phyloP scores from a whole-genome alignment of 2,329 filamentous ascomycete species.

The Verticillium isaacii region DNA sequence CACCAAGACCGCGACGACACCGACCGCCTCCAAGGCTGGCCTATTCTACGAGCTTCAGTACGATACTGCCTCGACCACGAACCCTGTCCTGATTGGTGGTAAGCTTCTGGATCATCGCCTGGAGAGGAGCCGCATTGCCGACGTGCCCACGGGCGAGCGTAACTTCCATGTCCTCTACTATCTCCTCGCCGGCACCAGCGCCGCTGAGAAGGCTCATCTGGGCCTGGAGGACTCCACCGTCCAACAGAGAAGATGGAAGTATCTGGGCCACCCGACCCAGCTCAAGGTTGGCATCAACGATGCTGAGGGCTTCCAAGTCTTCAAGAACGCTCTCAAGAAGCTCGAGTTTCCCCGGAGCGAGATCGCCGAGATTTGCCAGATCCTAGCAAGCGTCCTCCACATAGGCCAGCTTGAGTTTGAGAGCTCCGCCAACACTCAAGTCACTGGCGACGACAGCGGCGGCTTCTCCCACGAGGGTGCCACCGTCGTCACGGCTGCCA shows the following conservation, averaged over 20 bases:
- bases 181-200: slow-evolving; percentile 84
- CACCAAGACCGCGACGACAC: slow-evolving; percentile 93
- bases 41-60: slow-evolving; percentile 97
- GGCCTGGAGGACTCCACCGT: slow-evolving; percentile 49
- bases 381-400: slow-evolving; percentile 90
- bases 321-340: slow-evolving; percentile 92
- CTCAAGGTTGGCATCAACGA: slow-evolving; percentile 97
- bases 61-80: slow-evolving; percentile 79
- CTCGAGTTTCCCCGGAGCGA: slow-evolving; percentile 90
- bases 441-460: slow-evolving; percentile 82
- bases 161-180: slow-evolving; percentile 98
- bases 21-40: slow-evolving; percentile 91
- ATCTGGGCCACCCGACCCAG: slow-evolving; percentile 92
- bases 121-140: slow-evolving; percentile 84
- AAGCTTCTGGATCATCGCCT: slow-evolving; percentile 92
- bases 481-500: slow-evolving; percentile 78
- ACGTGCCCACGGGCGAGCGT: slow-evolving; percentile 90
- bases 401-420: slow-evolving; percentile 96
- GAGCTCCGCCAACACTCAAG: slow-evolving; percentile 73
- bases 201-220: slow-evolving; percentile 84
- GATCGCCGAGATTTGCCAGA: slow-evolving; percentile 94
- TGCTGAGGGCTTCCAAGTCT: slow-evolving; percentile 89
- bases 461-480: slow-evolving; percentile 94
- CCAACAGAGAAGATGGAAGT: slow-evolving; percentile 82
- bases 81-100: slow-evolving; percentile 84